Percentiles rank a stretch among this genome's conserved stretches.
phyloP scores from a whole-genome alignment of 2,329 filamentous ascomycete genomes.

The Blastomyces silverae region DNA sequence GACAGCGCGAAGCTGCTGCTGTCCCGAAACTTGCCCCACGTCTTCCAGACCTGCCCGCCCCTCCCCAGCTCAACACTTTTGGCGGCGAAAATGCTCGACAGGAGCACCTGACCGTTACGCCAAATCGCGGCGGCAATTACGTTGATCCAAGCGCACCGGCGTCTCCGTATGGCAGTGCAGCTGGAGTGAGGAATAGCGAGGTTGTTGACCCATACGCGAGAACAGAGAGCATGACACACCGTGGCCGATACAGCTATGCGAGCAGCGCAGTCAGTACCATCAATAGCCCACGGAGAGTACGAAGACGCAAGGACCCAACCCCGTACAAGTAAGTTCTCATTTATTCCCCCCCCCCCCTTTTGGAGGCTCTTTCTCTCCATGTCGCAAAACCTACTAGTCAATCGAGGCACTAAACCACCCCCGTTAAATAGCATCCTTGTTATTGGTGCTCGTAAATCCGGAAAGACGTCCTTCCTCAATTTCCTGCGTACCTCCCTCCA shows the following conservation, averaged over 20 bases:
- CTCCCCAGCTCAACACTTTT: constrained; percentile 49
- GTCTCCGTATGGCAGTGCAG: constrained; percentile 25
- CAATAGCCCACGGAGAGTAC: constrained; percentile 85
- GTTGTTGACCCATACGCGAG: constrained; percentile 70
- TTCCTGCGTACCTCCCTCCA: constrained; percentile 85
- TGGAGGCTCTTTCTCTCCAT: no score
- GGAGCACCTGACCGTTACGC: constrained; percentile 56
- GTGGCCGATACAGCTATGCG: constrained; percentile 92
- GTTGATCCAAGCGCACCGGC: constrained; percentile 17
- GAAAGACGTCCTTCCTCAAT: constrained; percentile 95
- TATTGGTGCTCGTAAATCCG: constrained; percentile 76
- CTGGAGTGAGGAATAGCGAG: constrained; percentile 42
- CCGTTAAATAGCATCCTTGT: constrained; percentile 65
- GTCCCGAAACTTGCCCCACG: constrained; percentile 56
- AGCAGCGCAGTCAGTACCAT: constrained; percentile 84
- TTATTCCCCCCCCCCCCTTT: not conserved
- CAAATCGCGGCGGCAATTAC: constrained; percentile 39
- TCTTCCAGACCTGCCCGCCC: constrained; percentile 43
- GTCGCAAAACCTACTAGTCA: not conserved
- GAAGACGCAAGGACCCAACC: constrained; percentile 92
- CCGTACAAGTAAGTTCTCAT: constrained; percentile 80
- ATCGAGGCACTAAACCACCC: not conserved
- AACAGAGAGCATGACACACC: constrained; percentile 92
- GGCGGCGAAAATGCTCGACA: constrained; percentile 57
- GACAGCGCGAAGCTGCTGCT: constrained; percentile 50